Evolutionary conservation across 2,329 filamentous ascomycete genomes (phyloP), one percentile per base, ranked within the genome.

Genomic region (Colletotrichum echinochloae): DNA sequence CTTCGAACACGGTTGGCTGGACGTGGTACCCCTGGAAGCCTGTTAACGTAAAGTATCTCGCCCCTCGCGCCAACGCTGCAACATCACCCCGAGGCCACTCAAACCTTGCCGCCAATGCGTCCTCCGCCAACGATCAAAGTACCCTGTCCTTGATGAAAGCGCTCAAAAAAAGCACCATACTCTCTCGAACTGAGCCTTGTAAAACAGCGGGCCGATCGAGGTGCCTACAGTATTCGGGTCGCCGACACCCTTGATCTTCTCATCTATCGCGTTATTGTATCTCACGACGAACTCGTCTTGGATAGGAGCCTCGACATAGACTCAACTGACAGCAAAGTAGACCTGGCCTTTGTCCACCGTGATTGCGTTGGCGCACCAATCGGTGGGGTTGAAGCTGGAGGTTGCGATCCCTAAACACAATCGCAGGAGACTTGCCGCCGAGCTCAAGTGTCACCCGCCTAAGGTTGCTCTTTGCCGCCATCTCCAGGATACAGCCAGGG

Each of bases 381-480:
- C 74, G 8, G 78, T 89, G 14, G 90, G 90, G 73, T 85, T 86
- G n/a, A n/a, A n/a, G n/a, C 39, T 91, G 88, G 44, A 93, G 76
- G 61, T 91, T 86, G 6, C 87, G 89, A 74, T 92, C 90, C 2
- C 89, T 88, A 14, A 92, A 86, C 60, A 93, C 83, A 41, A 93
- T 82, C 56, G 90, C 84, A 0, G 91, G 90, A 39, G 86, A 89
- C 78, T 93, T 93, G 30, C 91, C 91, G 46, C 91, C 91, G 0
- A 93, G 85, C 78, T 93, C 91, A 85, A 93, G 91, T 3, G 91
- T 93, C 26, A 92, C 90, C 74, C 91, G 91, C 78, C 92, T 92
- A 23, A 78, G 73, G 88, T 92, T 91, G 76, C 85, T 85, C 55
- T 85, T 85, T 0, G 89, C 87, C 2, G 91, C 91, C 63, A 87